Conservation (phyloP, 2,329 filamentous ascomycete genomes). For the Cordyceps tenuipes region DNA sequence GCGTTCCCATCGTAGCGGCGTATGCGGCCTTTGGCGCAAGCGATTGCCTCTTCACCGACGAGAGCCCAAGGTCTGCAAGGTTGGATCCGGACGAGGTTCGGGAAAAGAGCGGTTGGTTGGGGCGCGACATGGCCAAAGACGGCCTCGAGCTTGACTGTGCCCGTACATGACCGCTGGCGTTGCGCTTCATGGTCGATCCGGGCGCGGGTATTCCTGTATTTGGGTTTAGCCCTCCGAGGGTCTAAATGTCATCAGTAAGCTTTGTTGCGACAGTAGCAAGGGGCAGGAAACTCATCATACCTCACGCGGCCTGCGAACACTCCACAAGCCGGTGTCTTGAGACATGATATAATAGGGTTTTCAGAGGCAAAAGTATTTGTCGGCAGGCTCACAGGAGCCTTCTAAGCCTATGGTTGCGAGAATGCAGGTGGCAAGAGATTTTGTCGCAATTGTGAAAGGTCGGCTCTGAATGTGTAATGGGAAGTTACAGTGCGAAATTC, state of each 20-base stretch:
- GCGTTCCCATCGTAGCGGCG: constrained; percentile 33
- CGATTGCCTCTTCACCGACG: constrained; percentile 77
- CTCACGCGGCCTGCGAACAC: constrained; percentile 84
- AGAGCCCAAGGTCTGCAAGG: constrained; percentile 69
- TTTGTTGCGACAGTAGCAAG: neutral
- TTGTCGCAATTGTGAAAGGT: constrained; percentile 13
- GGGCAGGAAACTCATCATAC: constrained; percentile 35
- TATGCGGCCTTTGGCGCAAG: constrained; percentile 62
- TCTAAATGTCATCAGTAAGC: constrained; percentile 42
- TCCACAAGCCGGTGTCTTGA: constrained; percentile 82
- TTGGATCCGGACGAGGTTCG: constrained; percentile 78
- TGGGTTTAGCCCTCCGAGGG: constrained; percentile 73
- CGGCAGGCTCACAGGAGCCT: constrained; percentile 13
- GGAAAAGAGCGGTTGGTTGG: constrained; percentile 79
- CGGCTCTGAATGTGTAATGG: constrained; percentile 5
- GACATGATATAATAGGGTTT: constrained; percentile 49
- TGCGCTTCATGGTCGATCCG: constrained; percentile 86
- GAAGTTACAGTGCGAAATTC: constrained; percentile 8
- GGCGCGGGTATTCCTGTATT: constrained; percentile 86
- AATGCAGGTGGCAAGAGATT: neutral
- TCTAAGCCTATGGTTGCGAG: neutral
- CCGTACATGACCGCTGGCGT: constrained; percentile 63
- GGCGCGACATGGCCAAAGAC: constrained; percentile 75
- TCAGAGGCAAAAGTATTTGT: neutral
- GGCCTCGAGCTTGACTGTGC: constrained; percentile 77